phyloP scores from a whole-genome alignment of 306 rosid species.

The Arachis stenosperma region DNA sequence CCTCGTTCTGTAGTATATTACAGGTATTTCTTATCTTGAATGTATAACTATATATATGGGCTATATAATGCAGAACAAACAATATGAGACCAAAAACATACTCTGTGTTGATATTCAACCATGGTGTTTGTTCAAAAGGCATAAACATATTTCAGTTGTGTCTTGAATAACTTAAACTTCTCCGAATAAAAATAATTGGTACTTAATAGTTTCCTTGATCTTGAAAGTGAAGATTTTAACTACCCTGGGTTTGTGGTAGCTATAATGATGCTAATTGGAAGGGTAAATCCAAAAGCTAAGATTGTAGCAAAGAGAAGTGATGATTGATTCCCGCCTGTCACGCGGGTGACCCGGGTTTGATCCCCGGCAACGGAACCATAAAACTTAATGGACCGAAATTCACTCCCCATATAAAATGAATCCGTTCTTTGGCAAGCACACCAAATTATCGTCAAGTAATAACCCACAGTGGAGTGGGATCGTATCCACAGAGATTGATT shows the following conservation, averaged over 20 bases:
- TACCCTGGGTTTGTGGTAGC: slow-evolving; percentile 92
- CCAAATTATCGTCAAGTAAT: no score
- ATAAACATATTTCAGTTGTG: neutral
- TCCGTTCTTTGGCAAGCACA: no score
- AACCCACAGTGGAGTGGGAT: no score
- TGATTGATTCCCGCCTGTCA: no score
- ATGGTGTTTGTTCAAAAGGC: slow-evolving; percentile 58
- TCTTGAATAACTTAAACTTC: neutral
- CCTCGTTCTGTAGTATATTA: no score
- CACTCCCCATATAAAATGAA: no score
- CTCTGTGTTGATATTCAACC: slow-evolving; percentile 79
- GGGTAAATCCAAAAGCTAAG: slow-evolving; percentile 74
- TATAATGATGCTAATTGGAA: slow-evolving; percentile 83
- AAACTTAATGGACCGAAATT: no score
- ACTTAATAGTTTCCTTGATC: neutral
- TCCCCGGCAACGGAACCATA: no score
- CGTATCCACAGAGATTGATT: no score
- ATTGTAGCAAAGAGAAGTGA: slow-evolving; percentile 62
- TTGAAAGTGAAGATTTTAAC: neutral
- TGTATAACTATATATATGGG: neutral
- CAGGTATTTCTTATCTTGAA: neutral
- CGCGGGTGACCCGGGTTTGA: no score
- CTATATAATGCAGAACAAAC: neutral
- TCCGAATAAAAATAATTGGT: neutral
- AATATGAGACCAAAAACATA: slow-evolving; percentile 71